Percentiles rank a stretch among this genome's conserved stretches.
Evolutionary conservation across 331 rosid genomes (phyloP).

Genomic region (Phaseolus coccineus): DNA sequence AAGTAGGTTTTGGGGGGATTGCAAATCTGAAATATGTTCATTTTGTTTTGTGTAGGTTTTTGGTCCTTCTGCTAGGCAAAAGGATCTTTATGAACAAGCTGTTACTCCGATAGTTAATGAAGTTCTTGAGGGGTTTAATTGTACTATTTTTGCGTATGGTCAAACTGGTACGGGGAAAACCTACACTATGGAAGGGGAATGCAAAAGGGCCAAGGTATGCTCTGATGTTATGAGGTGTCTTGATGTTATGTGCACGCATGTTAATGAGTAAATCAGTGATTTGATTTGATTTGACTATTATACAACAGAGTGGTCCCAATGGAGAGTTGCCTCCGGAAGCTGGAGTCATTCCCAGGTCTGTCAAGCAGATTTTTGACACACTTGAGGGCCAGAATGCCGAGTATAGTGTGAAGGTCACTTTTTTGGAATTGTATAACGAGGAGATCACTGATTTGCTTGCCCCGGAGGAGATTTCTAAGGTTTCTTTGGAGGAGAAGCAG

Average conservation of each 20-base stretch:
- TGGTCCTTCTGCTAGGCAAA: slow-evolving; percentile 81
- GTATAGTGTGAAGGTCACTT: slow-evolving; percentile 90
- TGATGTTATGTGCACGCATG: background rate
- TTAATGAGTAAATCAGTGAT: background rate
- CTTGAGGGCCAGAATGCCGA: slow-evolving; percentile 89
- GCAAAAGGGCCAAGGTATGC: slow-evolving; percentile 79
- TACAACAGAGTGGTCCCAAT: slow-evolving; percentile 75
- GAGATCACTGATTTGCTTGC: slow-evolving; percentile 94
- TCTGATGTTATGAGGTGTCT: background rate
- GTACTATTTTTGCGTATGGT: slow-evolving; percentile 96
- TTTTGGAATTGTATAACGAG: slow-evolving; percentile 87
- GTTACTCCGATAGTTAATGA: slow-evolving; percentile 87
- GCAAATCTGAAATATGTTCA: background rate
- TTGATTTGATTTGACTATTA: slow-evolving; percentile 16
- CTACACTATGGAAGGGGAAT: slow-evolving; percentile 95
- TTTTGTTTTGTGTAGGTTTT: slow-evolving; percentile 56
- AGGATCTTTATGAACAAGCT: slow-evolving; percentile 82
- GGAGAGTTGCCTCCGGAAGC: slow-evolving; percentile 87
- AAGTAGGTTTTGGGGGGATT: background rate
- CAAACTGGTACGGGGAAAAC: slow-evolving; percentile 98
- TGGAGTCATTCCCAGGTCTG: slow-evolving; percentile 93
- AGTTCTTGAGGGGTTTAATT: slow-evolving; percentile 89
- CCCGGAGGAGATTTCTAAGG: slow-evolving; percentile 79
- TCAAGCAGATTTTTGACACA: slow-evolving; percentile 85
- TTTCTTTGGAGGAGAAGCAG: slow-evolving; percentile 77